Percentiles rank a stretch among this genome's conserved stretches.
phyloP scores from a whole-genome alignment of 2,329 filamentous ascomycete species.

The Coccinonectria pachysandricola region DNA sequence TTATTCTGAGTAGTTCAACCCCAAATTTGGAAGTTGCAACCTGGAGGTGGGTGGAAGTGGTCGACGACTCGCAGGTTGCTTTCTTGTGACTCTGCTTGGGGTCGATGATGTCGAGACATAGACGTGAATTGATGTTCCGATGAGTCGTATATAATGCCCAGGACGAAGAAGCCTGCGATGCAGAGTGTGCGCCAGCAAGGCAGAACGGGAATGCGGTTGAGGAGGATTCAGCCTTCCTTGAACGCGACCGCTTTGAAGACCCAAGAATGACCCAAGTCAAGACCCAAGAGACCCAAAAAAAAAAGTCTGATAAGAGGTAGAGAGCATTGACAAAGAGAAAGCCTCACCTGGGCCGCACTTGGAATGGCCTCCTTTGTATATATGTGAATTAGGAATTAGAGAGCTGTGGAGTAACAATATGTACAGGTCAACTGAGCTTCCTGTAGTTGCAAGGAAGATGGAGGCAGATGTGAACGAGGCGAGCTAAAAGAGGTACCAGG shows the following conservation, averaged over 20 bases:
- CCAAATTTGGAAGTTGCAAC: conserved; percentile 12
- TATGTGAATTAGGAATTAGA: conserved; percentile 17
- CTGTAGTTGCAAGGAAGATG: conserved; percentile 11
- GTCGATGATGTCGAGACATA: conserved; percentile 10
- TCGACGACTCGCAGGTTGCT: too few species aligned
- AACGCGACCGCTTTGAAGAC: conserved; percentile 18
- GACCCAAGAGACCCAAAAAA: conserved; percentile 8
- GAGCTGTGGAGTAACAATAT: conserved; percentile 18
- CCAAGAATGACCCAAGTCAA: conserved; percentile 9
- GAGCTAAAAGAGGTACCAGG: conserved; percentile 9
- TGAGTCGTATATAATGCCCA: too few species aligned
- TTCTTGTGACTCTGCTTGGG: too few species aligned
- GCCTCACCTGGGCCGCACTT: too few species aligned
- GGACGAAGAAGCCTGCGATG: too few species aligned
- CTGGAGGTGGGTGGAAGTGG: conserved; percentile 9
- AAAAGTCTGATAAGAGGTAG: conserved; percentile 11
- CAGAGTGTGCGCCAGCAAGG: conserved; percentile 12
- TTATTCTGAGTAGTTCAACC: conserved; percentile 13
- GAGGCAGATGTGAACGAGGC: conserved; percentile 7
- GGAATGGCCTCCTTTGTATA: conserved; percentile 20
- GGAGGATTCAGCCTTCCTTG: conserved; percentile 20
- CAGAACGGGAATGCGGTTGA: conserved; percentile 13
- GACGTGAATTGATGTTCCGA: too few species aligned
- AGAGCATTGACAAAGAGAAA: conserved; percentile 17
- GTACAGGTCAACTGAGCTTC: conserved; percentile 13